These are phyloP conservation scores for Pistacia atlantica DNA, from an alignment of 345 rosid species.

Conservation along the genomic window DNA sequence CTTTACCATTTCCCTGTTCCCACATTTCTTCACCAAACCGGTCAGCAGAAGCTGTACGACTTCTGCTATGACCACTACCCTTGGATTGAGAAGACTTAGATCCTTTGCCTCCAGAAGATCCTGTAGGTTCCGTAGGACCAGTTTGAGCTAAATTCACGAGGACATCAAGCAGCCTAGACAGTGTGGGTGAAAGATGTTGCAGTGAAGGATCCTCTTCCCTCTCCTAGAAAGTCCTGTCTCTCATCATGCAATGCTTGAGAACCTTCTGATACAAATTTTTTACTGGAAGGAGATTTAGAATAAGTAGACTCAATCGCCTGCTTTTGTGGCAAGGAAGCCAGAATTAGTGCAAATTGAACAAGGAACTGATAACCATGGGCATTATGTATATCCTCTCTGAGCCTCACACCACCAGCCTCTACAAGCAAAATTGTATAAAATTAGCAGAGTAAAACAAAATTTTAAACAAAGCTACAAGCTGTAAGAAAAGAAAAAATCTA, in stretches of 20 bases:
- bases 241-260: constrained; percentile 34
- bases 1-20: constrained; percentile 79
- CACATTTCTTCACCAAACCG: constrained; percentile 68
- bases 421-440: constrained; percentile 40
- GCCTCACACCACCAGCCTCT: constrained; percentile 93
- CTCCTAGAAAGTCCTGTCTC: constrained; percentile 30
- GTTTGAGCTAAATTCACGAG: constrained; percentile 89
- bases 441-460: constrained; percentile 30
- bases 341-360: constrained; percentile 89
- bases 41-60: constrained; percentile 64
- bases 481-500: background rate
- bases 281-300: constrained; percentile 38
- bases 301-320: constrained; percentile 38
- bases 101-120: constrained; percentile 47
- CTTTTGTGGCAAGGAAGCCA: constrained; percentile 66
- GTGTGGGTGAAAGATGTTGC: constrained; percentile 68
- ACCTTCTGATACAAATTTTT: constrained; percentile 35
- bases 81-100: constrained; percentile 54
- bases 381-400: constrained; percentile 96
- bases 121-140: constrained; percentile 65
- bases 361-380: constrained; percentile 99
- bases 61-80: constrained; percentile 62
- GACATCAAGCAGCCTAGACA: constrained; percentile 94
- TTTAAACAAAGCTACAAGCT: constrained; percentile 5
- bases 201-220: constrained; percentile 57